Evolutionary conservation across 345 rosid species (phyloP).

Genomic region (Sonneratia caseolaris): DNA sequence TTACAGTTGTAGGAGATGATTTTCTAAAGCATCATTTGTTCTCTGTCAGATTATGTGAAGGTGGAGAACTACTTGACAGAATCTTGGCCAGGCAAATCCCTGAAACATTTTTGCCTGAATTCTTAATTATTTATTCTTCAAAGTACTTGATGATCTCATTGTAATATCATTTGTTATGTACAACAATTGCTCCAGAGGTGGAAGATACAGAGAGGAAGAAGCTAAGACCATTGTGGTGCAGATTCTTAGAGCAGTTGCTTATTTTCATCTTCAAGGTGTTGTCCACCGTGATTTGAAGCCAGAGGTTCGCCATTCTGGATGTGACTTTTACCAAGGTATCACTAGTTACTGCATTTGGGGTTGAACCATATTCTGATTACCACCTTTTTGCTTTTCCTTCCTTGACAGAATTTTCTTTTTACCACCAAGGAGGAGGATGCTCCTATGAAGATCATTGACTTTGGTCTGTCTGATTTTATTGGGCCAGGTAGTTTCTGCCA

Average conservation of each 20-base stretch:
- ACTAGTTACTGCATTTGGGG: neutral
- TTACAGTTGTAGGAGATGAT: neutral
- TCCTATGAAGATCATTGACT: conserved; percentile 82
- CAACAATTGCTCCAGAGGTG: conserved; percentile 57
- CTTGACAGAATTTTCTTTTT: conserved; percentile 78
- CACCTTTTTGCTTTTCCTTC: neutral
- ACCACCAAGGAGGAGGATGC: conserved; percentile 69
- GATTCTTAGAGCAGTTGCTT: conserved; percentile 74
- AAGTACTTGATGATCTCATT: neutral
- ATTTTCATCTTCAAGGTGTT: conserved; percentile 96
- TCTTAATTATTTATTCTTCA: neutral
- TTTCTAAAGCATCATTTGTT: conserved; percentile 10
- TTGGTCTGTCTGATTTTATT: conserved; percentile 80
- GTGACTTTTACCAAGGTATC: neutral
- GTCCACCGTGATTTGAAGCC: conserved; percentile 96
- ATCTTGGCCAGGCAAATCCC: conserved; percentile 65
- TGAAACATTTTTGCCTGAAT: neutral
- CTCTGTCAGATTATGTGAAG: conserved; percentile 76
- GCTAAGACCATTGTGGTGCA: conserved; percentile 69
- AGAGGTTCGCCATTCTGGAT: conserved; percentile 44
- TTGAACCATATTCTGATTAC: neutral
- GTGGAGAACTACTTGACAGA: conserved; percentile 90
- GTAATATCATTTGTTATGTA: neutral
- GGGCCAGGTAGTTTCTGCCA: conserved; percentile 48
- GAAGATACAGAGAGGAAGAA: conserved; percentile 83